These are phyloP conservation scores for Podospora appendiculata DNA, from an alignment of 495 filamentous ascomycete species.

Conservation along the genomic window DNA sequence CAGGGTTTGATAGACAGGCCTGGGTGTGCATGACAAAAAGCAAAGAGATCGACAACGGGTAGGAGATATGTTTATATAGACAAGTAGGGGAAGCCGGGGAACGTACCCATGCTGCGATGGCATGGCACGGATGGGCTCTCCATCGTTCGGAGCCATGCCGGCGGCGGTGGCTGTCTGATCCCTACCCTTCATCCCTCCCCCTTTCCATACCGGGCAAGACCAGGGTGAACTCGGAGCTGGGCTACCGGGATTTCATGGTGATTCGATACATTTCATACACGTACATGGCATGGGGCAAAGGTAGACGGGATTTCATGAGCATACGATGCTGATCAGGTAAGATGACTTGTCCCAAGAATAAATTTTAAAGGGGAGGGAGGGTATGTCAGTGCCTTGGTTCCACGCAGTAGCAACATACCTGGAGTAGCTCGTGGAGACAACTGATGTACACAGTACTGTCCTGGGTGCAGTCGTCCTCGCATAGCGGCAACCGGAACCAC, in stretches of 20 bases:
- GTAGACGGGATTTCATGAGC: background rate
- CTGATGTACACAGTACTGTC: no score
- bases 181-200: background rate
- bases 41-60: background rate
- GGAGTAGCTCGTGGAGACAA: no score
- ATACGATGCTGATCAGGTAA: no score
- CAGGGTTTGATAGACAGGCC: background rate
- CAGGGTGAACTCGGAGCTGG: conserved; percentile 4
- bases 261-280: conserved; percentile 1
- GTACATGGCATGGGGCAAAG: background rate
- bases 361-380: no score
- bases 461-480: no score
- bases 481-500: no score
- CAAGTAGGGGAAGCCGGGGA: background rate
- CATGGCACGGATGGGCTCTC: conserved; percentile 3
- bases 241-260: conserved; percentile 10
- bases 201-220: background rate
- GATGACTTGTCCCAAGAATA: no score
- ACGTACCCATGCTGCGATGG: background rate
- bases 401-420: no score
- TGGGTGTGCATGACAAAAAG: background rate
- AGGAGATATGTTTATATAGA: background rate
- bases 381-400: no score
- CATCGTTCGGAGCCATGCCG: conserved; percentile 1
- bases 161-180: conserved; percentile 9